Evolutionary conservation across 768 basidiomycete genomes (phyloP), one percentile per base, ranked within the genome.

Genomic region (Boletus subcaerulescens): DNA sequence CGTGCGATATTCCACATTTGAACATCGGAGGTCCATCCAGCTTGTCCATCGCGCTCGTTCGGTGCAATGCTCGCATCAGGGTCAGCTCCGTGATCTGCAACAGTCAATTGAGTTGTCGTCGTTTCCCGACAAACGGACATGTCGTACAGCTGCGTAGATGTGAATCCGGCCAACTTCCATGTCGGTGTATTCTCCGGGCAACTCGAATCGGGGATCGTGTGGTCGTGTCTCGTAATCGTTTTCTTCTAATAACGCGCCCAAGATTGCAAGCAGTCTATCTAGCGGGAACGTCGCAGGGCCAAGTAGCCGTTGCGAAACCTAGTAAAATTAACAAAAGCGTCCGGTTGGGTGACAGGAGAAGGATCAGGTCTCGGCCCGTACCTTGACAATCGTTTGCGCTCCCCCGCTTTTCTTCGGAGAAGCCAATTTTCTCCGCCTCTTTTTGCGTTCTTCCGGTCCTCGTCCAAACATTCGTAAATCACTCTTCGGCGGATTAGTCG

Each of bases 381-480:
- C 81, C 75, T 80, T 86, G 44, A 77, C 70, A 17, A 77, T 70
- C 0, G 75, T 72, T 55, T 77, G 80, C 1, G 69, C 58, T 17
- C 74, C 76, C 36, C 66, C 57, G 18, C 50, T 9, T 10, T 73
- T 72, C 54, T 70, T 77, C 17, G 69, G 66, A 10, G 65, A 73
- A 26, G 77, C 74, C 2, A 71, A 66, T 49, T 67, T 73, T 56
- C 74, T 71, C 58, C 82, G 77, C 68, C 79, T 80, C 58, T 77
- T 76, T 63, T 79, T 81, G 54, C 81, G 82, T 66, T 89, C 89
- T 50, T 87, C 85, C 26, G 81, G 55, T 1, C 84, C 87, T 14
- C 93, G 69, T 5, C 89, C 87, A 70, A 97, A 92, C 81, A 96
- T 86, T 36, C 89, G 76, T 58, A 91, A 35, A 69, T 95, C 93